Base-by-base conservation (phyloP, 2,329 filamentous ascomycete genomes). In the Colletotrichum sp. region DNA sequence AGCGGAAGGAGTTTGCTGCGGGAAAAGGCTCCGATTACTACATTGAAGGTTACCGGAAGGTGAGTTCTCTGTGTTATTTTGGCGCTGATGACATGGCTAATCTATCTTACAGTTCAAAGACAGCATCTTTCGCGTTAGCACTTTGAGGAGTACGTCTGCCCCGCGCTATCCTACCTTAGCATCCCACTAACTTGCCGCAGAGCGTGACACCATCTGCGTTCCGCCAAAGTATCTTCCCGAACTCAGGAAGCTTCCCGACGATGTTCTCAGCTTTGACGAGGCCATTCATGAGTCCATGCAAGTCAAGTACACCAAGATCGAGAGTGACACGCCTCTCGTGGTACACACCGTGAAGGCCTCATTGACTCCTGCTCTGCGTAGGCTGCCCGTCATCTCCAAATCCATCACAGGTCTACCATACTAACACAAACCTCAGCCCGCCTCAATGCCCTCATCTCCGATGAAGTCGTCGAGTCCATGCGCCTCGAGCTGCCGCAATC, bases 381-480 rank as follows among this genome's bases (percentile, higher is more conserved):
- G 48, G 74, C 16, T 12, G 13, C 44, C 39, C 22, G 12, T 13
- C 16, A 11, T 22, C 13, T 25, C 2, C 6, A 13, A 5, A 3
- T 6, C 11, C 28, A 4, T 4, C 15, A 3, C 8, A 22, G 2
- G 11, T 5, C 15, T 22, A 5, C 12, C 12, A 39, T 6, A 7
- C 28, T 64, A 34, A 34, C 28, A 59, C 52, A 57, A 48, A 36
- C 16, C 8, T 25, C n/a, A 78, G 82, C 76, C 12, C 83, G 83
- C 1, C 80, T 88, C 28, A 88, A 85, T 74, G 82, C 83, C 0
- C 77, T 76, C 8, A 82, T 76, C 13, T 30, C 74, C 3, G 74
- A 83, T 4, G 87, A 88, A 70, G 84, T 86, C 3, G 78, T 78
- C 4, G 79, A 80, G 1, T 80, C 84, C 1, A 79, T 88, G 66